Evolutionary conservation across 176 grass and related monocot species (phyloP).

Genomic region (Oropetium thomaeum): DNA sequence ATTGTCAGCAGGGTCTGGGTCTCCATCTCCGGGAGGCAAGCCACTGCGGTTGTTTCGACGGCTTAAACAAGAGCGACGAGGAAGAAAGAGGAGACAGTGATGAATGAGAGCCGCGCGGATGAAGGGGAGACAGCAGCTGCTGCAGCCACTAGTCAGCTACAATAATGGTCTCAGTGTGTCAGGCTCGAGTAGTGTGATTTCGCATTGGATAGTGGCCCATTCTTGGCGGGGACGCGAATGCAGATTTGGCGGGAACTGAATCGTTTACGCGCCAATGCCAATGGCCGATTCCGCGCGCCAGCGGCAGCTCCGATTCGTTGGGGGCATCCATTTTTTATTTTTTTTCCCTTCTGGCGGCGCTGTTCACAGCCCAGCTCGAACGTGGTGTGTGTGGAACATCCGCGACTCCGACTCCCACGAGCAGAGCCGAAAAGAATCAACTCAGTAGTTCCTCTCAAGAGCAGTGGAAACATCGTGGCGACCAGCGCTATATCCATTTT

Average conservation of each 20-base stretch:
- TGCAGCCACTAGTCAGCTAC: neutral
- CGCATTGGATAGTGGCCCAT: neutral
- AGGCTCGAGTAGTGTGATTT: neutral
- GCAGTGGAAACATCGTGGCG: neutral
- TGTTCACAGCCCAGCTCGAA: no score
- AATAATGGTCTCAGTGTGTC: neutral
- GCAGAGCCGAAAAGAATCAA: neutral
- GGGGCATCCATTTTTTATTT: no score
- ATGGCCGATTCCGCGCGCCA: neutral
- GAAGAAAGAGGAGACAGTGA: neutral
- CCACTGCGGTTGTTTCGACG: neutral
- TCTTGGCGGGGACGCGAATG: neutral
- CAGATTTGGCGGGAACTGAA: constrained; percentile 13
- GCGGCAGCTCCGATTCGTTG: neutral
- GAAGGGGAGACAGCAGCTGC: neutral
- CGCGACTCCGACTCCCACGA: no score
- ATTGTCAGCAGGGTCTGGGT: constrained; percentile 16
- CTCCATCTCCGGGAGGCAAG: neutral
- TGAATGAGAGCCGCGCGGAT: neutral
- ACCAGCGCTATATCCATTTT: neutral
- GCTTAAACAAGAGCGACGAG: neutral
- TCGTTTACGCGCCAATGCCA: neutral
- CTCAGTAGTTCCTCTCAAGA: neutral
- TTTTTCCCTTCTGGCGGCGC: no score
- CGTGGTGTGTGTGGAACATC: no score